Evolutionary conservation across 2,329 filamentous ascomycete species (phyloP), one percentile per base, ranked within the genome.

Genomic region (Sporothrix brasiliensis): DNA sequence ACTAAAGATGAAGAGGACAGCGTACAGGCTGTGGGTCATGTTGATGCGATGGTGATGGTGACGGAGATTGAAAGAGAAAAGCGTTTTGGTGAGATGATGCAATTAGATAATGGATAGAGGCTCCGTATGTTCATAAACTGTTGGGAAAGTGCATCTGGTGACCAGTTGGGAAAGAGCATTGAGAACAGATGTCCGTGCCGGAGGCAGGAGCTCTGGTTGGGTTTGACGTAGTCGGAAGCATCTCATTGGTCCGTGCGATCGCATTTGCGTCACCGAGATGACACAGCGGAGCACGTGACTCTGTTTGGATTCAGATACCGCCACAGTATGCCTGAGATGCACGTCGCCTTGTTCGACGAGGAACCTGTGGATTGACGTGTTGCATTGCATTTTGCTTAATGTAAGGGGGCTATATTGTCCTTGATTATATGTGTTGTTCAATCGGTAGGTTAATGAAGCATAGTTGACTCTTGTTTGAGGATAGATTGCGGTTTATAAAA

Each of bases 171-270:
- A 65, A 65, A 34, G 61, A 50, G 44, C 44, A 21, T 21, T 27
- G 39, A 63, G 58, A 47, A 27, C 41, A 63, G 58, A 61, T 61
- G 56, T 61, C 24, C 60, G 60, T 63, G 21, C 30, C 41, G 14
- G 41, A 49, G 41, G 21, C 60, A 30, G n/a, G 41, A 47, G 60
- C 39, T 63, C 41, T 63, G 41, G 14, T 30, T 47, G 58, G 58
- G 54, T 39, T 60, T 30, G 56, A 21, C 9, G 3, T 3, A 7
- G 52, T 3, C 30, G 13, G 52, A 11, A 24, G 60, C 60, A 24
- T 30, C 21, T 49, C 41, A 65, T 65, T 65, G 61, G 61, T 50
- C 44, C 24, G 60, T 49, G 41, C 61, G 24, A 34, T 21, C 41
- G 27, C 14, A 63, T 13, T 63, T 47, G 39, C 44, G 61, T 50